A percentile compares a stretch with the other conserved stretches of the same genome.
phyloP scores from a whole-genome alignment of 179 eudicot species.

The Silene coronaria region DNA sequence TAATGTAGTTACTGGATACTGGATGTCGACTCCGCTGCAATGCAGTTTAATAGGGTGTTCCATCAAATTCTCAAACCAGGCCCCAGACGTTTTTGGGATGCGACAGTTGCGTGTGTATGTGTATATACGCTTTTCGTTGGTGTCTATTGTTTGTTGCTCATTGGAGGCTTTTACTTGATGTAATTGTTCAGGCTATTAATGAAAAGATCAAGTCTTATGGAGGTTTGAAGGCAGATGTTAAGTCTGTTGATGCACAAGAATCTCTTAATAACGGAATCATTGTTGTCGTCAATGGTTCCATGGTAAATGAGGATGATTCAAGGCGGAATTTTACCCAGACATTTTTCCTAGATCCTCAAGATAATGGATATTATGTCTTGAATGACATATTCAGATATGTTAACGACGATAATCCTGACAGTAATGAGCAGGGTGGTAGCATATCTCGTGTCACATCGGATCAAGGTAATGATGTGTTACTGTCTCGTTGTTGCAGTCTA shows the following conservation, averaged over 20 bases:
- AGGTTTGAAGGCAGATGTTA: constrained; percentile 62
- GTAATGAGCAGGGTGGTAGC: constrained; percentile 20
- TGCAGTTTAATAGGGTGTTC: neutral
- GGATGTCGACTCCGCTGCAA: neutral
- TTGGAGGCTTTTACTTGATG: neutral
- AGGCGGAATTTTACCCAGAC: constrained; percentile 57
- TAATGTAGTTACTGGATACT: neutral
- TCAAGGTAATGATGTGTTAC: constrained; percentile 38
- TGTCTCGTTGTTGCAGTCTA: neutral
- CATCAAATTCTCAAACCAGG: too few relatives aligned
- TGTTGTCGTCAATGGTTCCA: constrained; percentile 70
- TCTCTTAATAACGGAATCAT: constrained; percentile 68
- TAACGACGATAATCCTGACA: constrained; percentile 30
- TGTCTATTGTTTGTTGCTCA: neutral
- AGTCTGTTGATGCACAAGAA: constrained; percentile 82
- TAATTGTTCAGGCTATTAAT: constrained; percentile 57
- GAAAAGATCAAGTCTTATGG: constrained; percentile 66
- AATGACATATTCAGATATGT: constrained; percentile 76
- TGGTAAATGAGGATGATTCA: constrained; percentile 45
- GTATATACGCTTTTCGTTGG: too few relatives aligned
- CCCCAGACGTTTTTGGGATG: too few relatives aligned
- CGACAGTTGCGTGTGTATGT: too few relatives aligned
- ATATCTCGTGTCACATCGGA: constrained; percentile 32
- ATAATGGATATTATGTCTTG: constrained; percentile 68
- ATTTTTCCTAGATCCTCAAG: constrained; percentile 93